These are phyloP conservation scores for Termitomyces sp. DNA, from an alignment of 768 basidiomycete species.

Conservation along the genomic window DNA sequence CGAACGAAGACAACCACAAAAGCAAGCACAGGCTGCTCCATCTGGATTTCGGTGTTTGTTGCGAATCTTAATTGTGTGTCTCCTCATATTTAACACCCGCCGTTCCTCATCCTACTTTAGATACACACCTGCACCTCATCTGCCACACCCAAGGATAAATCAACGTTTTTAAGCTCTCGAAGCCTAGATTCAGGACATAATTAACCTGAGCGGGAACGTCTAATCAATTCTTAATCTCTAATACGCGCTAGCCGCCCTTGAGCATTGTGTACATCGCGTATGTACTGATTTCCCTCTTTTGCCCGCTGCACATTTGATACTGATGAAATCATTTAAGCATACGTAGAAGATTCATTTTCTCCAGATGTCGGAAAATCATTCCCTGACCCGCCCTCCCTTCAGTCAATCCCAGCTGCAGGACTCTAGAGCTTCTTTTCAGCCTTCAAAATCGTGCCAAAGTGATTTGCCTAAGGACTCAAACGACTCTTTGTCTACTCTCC, in stretches of 20 bases:
- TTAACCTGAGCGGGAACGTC: not conserved
- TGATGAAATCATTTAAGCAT: not conserved
- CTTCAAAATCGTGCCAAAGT: not conserved
- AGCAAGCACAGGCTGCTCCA: not conserved
- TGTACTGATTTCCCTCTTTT: not conserved
- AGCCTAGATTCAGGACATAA: not conserved
- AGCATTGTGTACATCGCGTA: not conserved
- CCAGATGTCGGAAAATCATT: not conserved
- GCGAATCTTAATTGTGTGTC: not conserved
- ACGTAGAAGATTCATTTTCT: not conserved
- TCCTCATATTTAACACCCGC: not conserved
- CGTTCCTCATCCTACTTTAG: not conserved
- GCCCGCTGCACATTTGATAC: not conserved
- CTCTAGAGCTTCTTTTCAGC: not conserved
- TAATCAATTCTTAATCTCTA: not conserved
- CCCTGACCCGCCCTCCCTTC: not conserved
- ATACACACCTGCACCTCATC: not conserved
- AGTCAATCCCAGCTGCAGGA: not conserved
- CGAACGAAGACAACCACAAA: not conserved
- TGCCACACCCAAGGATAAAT: not conserved
- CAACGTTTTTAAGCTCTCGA: not conserved
- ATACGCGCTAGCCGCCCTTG: not conserved
- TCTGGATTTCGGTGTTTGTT: not conserved
- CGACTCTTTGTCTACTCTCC: not conserved
- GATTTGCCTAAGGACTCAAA: not conserved